These are phyloP conservation scores for Chlamydomonas schloesseri DNA, from an alignment of 139 green algal species.

Conservation along the genomic window DNA sequence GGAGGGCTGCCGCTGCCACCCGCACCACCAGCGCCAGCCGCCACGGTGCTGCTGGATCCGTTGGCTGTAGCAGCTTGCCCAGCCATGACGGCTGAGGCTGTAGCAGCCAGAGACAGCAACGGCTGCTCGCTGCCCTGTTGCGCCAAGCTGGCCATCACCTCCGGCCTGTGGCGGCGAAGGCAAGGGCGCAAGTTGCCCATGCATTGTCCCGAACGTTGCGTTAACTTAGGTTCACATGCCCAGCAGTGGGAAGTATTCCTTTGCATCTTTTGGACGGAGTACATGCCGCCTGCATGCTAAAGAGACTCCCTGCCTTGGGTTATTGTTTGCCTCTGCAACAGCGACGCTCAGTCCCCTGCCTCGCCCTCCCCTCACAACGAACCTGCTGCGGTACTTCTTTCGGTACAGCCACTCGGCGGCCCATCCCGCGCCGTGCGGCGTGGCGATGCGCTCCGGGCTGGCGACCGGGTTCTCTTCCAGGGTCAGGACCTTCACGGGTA, in stretches of 20 bases:
- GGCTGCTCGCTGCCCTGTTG: neutral
- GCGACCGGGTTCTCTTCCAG: slow-evolving; percentile 36
- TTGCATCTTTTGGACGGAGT: too few species aligned
- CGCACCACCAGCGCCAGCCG: too few species aligned
- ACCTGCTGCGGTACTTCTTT: slow-evolving; percentile 43
- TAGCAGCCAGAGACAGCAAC: neutral
- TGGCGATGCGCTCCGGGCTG: neutral
- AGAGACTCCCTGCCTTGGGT: too few species aligned
- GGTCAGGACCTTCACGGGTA: slow-evolving; percentile 22
- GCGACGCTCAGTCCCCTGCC: too few species aligned
- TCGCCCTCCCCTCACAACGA: neutral
- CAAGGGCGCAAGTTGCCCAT: too few species aligned
- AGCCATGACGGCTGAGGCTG: neutral
- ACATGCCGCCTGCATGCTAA: too few species aligned
- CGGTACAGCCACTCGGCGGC: slow-evolving; percentile 37
- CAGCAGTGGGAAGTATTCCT: neutral
- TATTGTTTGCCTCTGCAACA: too few species aligned
- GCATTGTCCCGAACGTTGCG: too few species aligned
- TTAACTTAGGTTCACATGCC: too few species aligned
- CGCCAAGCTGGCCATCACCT: slow-evolving; percentile 25
- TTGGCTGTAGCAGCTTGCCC: too few species aligned
- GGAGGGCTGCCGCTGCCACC: too few species aligned
- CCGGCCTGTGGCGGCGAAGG: neutral
- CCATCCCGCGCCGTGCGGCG: slow-evolving; percentile 11
- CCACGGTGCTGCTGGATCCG: too few species aligned